phyloP scores from a whole-genome alignment of 2,329 filamentous ascomycete species.

The Harringtonia lauricola region DNA sequence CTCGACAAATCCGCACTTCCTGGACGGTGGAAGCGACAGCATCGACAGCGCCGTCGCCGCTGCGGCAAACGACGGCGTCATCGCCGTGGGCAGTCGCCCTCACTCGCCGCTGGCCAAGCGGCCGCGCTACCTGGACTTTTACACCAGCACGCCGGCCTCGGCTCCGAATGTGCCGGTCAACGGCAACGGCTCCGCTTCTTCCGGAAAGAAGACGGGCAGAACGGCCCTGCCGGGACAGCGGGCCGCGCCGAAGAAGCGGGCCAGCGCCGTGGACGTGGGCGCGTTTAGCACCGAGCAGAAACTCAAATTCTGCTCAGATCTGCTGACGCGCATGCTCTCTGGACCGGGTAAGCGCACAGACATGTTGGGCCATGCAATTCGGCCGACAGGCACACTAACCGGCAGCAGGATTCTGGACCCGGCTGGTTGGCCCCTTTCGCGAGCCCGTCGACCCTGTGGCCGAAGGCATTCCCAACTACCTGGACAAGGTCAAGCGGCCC shows the following conservation, averaged over 20 bases:
- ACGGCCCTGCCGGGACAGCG: constrained; percentile 18
- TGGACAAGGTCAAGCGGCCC: constrained; percentile 46
- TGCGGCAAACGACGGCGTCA: constrained; percentile 1
- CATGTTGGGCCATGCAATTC: constrained; percentile 3
- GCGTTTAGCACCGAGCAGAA: constrained; percentile 30
- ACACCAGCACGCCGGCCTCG: not conserved
- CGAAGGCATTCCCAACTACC: constrained; percentile 50
- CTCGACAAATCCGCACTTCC: too few relatives aligned
- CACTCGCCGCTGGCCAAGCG: constrained; percentile 21
- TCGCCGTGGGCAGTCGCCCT: constrained; percentile 22
- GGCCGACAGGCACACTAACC: too few relatives aligned
- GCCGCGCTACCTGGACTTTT: constrained; percentile 27
- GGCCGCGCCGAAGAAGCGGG: constrained; percentile 6
- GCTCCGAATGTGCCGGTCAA: not conserved
- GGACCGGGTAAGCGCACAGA: constrained; percentile 37
- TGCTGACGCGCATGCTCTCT: constrained; percentile 48
- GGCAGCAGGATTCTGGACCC: constrained; percentile 59
- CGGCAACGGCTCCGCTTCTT: not conserved
- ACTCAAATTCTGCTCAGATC: constrained; percentile 45
- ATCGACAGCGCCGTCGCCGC: too few relatives aligned
- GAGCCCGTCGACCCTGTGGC: constrained; percentile 43
- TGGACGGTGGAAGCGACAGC: constrained; percentile 3
- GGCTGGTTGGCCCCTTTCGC: constrained; percentile 51
- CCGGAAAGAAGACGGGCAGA: constrained; percentile 18
- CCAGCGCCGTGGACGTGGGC: constrained; percentile 14